Evolutionary conservation across 2,329 filamentous ascomycete species (phyloP), one percentile per base, ranked within the genome.

Genomic region (Penicillium sp.): DNA sequence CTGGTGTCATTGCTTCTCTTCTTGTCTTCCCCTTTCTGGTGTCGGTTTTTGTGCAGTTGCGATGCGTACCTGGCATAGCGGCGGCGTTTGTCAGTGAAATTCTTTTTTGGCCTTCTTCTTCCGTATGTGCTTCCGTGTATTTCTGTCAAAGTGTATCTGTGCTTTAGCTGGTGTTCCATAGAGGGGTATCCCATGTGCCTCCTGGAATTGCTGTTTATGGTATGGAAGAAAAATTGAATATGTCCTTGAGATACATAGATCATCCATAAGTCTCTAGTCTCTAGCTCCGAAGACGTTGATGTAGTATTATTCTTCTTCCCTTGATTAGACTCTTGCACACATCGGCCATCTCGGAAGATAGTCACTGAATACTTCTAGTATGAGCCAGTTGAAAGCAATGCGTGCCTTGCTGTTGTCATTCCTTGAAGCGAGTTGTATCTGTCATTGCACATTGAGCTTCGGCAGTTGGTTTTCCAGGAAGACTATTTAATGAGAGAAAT

Each of bases 1-100:
- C 19, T 35, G 56, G 6, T 50, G 35, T 51, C 24, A 39, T 24
- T 41, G 14, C 46, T 46, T 46, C 39, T 27, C n/a, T 47, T 3
- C 46, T 50, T n/a, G 16, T 46, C 37, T 39, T 40, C 51, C 19
- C 27, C 52, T 55, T 46, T 36, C 33, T 13, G 27, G 35, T 46
- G 46, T 56, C 55, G 16, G n/a, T 10, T 13, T 50, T 55, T 58
- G 46, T 57, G 64, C 60, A 55, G 67, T 66, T 69, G 66, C 66
- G 59, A 67, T 69, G 68, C 62, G 62, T 61, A 62, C 60, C 60
- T 68, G 64, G 66, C 70, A 73, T 72, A 73, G 70, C 70, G 69
- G 68, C 54, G 66, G 66, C 63, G 66, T 68, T 68, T 44, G 53
- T 60, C 57, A 44, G 55, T 50, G 44, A 58, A 46, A 27, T 61